Conservation (phyloP, 78 protist species). For the Guillardia theta region DNA sequence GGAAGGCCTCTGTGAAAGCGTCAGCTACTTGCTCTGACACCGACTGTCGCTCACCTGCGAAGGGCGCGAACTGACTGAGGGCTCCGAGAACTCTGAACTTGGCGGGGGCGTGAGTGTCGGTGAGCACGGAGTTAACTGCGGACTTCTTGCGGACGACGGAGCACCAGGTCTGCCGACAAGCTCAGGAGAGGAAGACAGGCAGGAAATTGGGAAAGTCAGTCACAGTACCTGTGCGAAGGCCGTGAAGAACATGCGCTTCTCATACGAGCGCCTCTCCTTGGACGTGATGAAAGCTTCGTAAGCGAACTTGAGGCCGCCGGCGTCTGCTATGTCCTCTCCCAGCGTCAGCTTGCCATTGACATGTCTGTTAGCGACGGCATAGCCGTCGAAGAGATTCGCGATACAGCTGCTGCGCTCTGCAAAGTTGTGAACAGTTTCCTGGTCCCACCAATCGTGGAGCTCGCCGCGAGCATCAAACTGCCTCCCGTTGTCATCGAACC, state of each 20-base stretch:
- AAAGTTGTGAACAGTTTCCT: background rate
- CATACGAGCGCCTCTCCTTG: background rate
- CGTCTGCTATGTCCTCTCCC: conserved; percentile 8
- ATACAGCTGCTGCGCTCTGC: background rate
- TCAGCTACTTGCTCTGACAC: no score
- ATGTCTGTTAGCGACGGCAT: background rate
- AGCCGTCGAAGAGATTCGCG: background rate
- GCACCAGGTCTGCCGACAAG: conserved; percentile 29
- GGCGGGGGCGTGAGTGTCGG: conserved; percentile 24
- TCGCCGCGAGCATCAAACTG: conserved; percentile 36
- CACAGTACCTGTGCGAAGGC: conserved; percentile 41
- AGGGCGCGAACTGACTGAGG: no score
- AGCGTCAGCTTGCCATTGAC: conserved; percentile 22
- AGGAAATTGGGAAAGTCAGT: no score
- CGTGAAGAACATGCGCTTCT: conserved; percentile 29
- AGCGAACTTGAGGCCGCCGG: conserved; percentile 35
- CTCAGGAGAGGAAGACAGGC: no score
- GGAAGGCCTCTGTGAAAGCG: conserved; percentile 16
- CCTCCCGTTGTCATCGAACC: conserved; percentile 44
- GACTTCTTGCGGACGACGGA: background rate
- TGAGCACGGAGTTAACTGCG: background rate
- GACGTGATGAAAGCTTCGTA: background rate
- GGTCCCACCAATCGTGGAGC: conserved; percentile 42
- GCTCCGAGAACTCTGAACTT: conserved; percentile 16
- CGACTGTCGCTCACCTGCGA: no score